Evolutionary conservation across 495 filamentous ascomycete genomes (phyloP), one percentile per base, ranked within the genome.

Genomic region (Paragyromitra xinjiangensis): DNA sequence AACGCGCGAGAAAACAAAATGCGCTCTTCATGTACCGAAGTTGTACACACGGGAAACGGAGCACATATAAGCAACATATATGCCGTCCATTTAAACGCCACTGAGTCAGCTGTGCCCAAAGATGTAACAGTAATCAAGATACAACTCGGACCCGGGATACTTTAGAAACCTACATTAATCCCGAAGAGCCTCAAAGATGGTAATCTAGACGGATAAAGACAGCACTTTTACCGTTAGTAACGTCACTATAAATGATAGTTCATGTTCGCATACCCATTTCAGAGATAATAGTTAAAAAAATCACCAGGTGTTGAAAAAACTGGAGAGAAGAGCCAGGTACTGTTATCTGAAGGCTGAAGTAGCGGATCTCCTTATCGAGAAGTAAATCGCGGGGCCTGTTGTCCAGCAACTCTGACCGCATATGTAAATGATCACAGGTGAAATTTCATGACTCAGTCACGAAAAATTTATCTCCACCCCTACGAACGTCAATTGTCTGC

Each of bases 71-170:
- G 45, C 64, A 70, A 34, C 51, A 22, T 29, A 78, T 78, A 64
- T 78, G 74, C 74, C 74, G 74, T 77, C 59, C 69, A 50, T 73
- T 77, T 61, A 62, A 53, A 73, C 75, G 70, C 75, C 61, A 79
- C 77, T 66, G 63, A 78, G 75, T 78, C 74, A 79, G 66, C 59
- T 77, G 44, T 65, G 39, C 50, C 50, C 51, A 53, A 45, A 9
- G 19, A 40, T 78, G 73, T 71, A 77, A 77, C 75, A 37, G 51
- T 75, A 78, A 78, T 78, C 50, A 70, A 71, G 73, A 77, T 59
- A 69, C 42, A 40, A 78, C 73, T 37, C 24, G 16, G 55, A 69
- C 56, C 48, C 64, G 53, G 55, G 42, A 48, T 75, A 22, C 40
- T 29, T 63, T 16, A 51, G 48, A 24, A 69, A n/a, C 58, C 66